These are phyloP conservation scores for Pythium phragmitis DNA, from an alignment of 352 stramenopile species.

Conservation along the genomic window DNA sequence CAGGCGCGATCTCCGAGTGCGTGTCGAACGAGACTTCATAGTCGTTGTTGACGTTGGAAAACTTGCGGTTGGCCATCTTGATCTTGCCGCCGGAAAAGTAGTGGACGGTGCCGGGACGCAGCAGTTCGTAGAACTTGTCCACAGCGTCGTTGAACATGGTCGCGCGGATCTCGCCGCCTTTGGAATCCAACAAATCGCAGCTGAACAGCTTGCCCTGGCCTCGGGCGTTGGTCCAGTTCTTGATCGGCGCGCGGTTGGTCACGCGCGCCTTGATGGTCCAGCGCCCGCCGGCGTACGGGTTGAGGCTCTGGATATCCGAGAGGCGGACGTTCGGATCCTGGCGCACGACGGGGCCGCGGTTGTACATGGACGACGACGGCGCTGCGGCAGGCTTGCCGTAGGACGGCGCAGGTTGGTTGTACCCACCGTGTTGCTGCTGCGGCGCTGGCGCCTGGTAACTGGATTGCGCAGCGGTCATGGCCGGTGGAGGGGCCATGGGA, in stretches of 20 bases:
- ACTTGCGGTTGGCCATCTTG: conserved; percentile 98
- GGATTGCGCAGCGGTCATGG: conserved; percentile 6
- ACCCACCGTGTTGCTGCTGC: conserved; percentile 23
- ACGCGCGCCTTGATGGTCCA: conserved; percentile 97
- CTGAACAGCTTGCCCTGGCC: conserved; percentile 97
- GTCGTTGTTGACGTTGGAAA: conserved; percentile 95
- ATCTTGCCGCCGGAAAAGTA: conserved; percentile 94
- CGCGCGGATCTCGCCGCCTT: conserved; percentile 94
- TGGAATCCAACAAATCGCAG: conserved; percentile 94
- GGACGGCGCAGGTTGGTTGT: conserved; percentile 26
- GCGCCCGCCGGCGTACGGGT: conserved; percentile 91
- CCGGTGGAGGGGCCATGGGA: neutral
- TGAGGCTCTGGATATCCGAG: conserved; percentile 89
- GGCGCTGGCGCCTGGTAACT: conserved; percentile 23
- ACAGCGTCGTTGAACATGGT: conserved; percentile 99
- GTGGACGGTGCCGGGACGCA: conserved; percentile 90
- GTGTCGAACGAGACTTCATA: conserved; percentile 98
- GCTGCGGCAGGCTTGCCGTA: conserved; percentile 13
- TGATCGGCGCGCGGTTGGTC: conserved; percentile 92
- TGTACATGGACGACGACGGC: conserved; percentile 43
- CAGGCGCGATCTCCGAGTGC: conserved; percentile 93
- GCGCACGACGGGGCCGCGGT: conserved; percentile 77
- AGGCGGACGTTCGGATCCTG: conserved; percentile 81
- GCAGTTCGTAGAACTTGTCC: conserved; percentile 95
- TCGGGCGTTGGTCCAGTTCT: conserved; percentile 95